Base-by-base conservation (phyloP, 805 yeast species). In the Candida loeiensis region DNA sequence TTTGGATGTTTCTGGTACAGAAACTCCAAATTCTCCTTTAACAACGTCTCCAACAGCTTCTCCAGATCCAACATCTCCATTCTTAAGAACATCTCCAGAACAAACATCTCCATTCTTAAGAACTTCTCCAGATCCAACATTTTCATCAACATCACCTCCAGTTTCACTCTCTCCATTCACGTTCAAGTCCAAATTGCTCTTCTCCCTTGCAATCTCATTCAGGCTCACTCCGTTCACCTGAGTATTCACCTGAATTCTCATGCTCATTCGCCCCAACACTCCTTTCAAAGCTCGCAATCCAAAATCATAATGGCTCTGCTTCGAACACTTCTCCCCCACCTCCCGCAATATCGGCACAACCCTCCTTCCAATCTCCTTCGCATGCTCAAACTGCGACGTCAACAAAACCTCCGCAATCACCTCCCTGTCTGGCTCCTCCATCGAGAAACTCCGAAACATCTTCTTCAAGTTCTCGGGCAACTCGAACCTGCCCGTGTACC, bases 401-500 rank as follows among this genome's bases (percentile, higher is more conserved):
- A 91, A 61, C n/a, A 89, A 54, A 0, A 82, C 88, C 45, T 82
- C 83, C 1, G 84, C 79, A 44, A 91, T 91, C 0, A 72, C 56
- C 16, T 66, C 74, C 13, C 71, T 69, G 48, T 91, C 95, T 0
- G 98, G 95, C 22, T 64, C 64, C 3, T 73, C 71, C 80, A 91
- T 80, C 0, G 89, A 76, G 50, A 87, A 80, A 9, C 82, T 77
- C 41, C 95, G 66, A 60, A 90, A 91, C 24, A 82, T 72, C 52
- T 79, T 83, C 54, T 83, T 84, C 61, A 91, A 64, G 54, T 90
- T 91, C 41, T 90, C 95, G 0, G 98, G 98, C 9, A 91, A 63
- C 17, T 71, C 72, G 3, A 86, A 76, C 56, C 98, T 76, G 0
- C 97, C 98, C 9, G 79, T 78, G 53, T 91, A 91, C 1, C 74